Evolutionary conservation across 78 protist species (phyloP), one percentile per base, ranked within the genome.

Genomic region (Tieghemostelium lacteum): DNA sequence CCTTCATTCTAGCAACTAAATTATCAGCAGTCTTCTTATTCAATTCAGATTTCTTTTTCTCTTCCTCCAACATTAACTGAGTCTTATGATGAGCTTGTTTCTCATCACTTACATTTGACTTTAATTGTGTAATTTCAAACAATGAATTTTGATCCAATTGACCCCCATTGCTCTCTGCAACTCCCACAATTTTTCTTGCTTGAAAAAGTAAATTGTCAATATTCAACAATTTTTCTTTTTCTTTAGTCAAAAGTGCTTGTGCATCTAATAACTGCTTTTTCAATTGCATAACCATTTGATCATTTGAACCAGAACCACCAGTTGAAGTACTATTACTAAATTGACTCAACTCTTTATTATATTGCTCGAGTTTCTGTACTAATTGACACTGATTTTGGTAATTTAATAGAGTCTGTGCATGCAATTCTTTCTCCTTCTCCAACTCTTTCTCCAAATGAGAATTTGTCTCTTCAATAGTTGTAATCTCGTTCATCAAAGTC

Each of bases 11-110:
- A 5, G 91, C 91, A 26, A 83, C 91, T 1, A 83, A 63, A 42
- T 69, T 83, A 39, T 83, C 91, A 0, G 91, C 76, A 2, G 91
- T 83, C 61, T 83, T 83, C 22, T 83, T 83, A 29, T 83, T 83
- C 19, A 83, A n/a, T 20, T 83, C 91, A 3, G 78, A 69, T n/a
- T 69, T 66, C 58, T 69, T 83, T 54, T 54, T 52, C n/a, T 83
- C 91, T 22, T 83, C 91, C 33, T 83, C 91, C 20, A 83, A 40
- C 2, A 58, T 26, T 24, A 83, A 31, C 0, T 12, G 34, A 0
- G 78, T 83, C 28, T 83, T 83, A 40, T 83, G 91, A 69, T 83
- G 76, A 7, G 34, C 54, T 57, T 57, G 50, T 29, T 83, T 83
- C 55, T 83, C 91, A 16, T 50, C 80, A 1, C 28, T 57, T 19